phyloP scores from a whole-genome alignment of 345 rosid species.

The Pistacia vera region DNA sequence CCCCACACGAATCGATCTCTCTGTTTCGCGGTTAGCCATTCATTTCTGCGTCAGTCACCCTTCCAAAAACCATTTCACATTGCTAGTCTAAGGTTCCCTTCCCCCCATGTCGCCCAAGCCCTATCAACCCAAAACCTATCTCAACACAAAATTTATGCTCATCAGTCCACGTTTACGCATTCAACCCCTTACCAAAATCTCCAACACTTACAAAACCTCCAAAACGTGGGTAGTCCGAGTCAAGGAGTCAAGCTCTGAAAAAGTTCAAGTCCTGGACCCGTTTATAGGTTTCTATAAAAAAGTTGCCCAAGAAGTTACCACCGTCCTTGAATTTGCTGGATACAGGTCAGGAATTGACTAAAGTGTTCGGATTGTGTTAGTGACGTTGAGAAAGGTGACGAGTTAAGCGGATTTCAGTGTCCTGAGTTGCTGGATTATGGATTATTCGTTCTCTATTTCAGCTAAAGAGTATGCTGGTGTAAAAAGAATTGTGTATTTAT shows the following conservation, averaged over 20 bases:
- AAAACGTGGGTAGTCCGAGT: not conserved
- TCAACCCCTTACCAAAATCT: not conserved
- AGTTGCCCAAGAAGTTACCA: not conserved
- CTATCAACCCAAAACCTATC: not conserved
- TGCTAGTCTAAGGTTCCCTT: slow-evolving; percentile 5
- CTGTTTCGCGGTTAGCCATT: slow-evolving; percentile 15
- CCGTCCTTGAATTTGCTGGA: not conserved
- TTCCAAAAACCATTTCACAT: not conserved
- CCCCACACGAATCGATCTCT: slow-evolving; percentile 8
- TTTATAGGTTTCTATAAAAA: too few relatives aligned
- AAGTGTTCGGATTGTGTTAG: not conserved
- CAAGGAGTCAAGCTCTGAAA: not conserved
- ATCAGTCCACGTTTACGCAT: not conserved
- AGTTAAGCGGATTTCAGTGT: not conserved
- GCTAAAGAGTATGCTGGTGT: not conserved
- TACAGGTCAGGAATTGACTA: not conserved
- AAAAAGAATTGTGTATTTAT: too few relatives aligned
- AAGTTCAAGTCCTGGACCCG: not conserved
- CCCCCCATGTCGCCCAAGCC: not conserved
- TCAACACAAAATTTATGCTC: not conserved
- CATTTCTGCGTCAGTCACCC: slow-evolving; percentile 8
- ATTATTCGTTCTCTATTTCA: not conserved
- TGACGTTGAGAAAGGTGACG: not conserved
- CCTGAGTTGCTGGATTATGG: not conserved
- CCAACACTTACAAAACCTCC: not conserved